phyloP scores from a whole-genome alignment of 1,284 basidiomycete genomes.

The Ceratorhiza oryzae-sativae region DNA sequence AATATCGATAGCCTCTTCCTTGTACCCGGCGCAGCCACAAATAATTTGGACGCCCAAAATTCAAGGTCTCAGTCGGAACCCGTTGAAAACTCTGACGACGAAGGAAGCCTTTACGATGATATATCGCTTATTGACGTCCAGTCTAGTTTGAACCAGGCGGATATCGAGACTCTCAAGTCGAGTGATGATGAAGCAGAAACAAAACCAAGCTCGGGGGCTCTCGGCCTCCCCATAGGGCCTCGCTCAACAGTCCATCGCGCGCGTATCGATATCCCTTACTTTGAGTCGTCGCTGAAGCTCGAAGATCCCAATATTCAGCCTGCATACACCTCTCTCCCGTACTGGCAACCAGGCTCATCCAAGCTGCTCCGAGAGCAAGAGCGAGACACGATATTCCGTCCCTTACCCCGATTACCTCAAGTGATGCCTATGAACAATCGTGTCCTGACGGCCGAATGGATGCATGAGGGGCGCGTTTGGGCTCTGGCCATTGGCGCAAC shows the following conservation, averaged over 20 bases:
- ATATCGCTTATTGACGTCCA: slow-evolving; percentile 10
- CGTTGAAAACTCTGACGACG: background rate
- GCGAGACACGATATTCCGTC: background rate
- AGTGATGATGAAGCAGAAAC: slow-evolving; percentile 1
- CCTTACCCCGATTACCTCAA: background rate
- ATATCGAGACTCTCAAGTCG: slow-evolving; percentile 35
- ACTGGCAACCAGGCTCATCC: background rate
- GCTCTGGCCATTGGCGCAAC: slow-evolving; percentile 6
- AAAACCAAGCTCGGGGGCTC: background rate
- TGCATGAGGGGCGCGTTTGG: slow-evolving; percentile 32
- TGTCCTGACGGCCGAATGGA: slow-evolving; percentile 30
- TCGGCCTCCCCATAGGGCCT: background rate
- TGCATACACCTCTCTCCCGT: slow-evolving; percentile 5
- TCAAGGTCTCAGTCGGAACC: background rate
- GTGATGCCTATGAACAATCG: slow-evolving; percentile 19
- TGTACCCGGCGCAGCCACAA: background rate
- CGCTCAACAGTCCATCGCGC: slow-evolving; percentile 5
- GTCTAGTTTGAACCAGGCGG: slow-evolving; percentile 23
- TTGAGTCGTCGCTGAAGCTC: slow-evolving; percentile 6
- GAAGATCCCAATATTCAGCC: slow-evolving; percentile 2
- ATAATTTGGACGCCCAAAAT: background rate
- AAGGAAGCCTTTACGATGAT: slow-evolving; percentile 30
- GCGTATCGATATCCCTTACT: slow-evolving; percentile 4
- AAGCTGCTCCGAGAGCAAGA: background rate
- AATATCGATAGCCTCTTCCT: background rate